Conservation (phyloP, 2,329 filamentous ascomycete genomes). For the Penicillium rolfsii region DNA sequence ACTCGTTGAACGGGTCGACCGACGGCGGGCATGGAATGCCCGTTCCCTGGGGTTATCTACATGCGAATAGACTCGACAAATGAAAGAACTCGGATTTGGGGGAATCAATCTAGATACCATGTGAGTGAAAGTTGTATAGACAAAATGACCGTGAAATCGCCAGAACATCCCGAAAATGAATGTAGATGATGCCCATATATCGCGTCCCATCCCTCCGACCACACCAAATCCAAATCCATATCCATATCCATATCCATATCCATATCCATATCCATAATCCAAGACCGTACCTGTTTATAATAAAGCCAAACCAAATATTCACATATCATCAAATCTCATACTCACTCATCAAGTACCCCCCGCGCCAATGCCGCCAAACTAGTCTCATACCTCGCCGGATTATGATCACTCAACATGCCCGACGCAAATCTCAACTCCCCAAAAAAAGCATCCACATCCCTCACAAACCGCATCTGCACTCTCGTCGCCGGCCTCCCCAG, state of each 20-base stretch:
- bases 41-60: background rate
- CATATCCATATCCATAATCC: background rate
- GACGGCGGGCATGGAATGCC: background rate
- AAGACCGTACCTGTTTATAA: background rate
- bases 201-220: background rate
- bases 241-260: background rate
- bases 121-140: no score
- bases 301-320: background rate
- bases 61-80: background rate
- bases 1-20: background rate
- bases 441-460: slow-evolving; percentile 71
- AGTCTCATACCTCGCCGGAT: slow-evolving; percentile 72
- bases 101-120: background rate
- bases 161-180: background rate
- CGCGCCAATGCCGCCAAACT: slow-evolving; percentile 63
- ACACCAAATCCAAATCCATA: background rate
- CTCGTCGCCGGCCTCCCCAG: slow-evolving; percentile 69
- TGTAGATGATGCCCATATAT: background rate
- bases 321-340: slow-evolving; percentile 5
- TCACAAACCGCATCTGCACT: slow-evolving; percentile 70
- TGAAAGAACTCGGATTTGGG: background rate
- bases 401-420: slow-evolving; percentile 76
- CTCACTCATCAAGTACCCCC: slow-evolving; percentile 47
- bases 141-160: background rate
- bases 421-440: slow-evolving; percentile 71